Evolutionary conservation across 2,329 filamentous ascomycete species (phyloP).

Genomic region (Fusarium caatingaense): DNA sequence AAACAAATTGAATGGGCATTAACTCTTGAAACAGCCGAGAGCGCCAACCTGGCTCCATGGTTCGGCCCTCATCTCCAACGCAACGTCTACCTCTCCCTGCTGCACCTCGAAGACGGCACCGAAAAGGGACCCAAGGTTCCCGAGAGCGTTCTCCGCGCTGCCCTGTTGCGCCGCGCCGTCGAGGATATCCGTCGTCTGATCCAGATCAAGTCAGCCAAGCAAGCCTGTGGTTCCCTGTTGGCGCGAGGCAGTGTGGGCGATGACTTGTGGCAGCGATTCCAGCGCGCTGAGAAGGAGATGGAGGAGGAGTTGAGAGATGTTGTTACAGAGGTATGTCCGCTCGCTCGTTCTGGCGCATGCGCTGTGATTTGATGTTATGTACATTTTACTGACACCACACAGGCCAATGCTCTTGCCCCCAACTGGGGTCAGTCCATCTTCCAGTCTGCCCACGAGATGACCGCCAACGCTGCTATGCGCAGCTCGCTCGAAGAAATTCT

Average conservation of each 20-base stretch:
- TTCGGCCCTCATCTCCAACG: constrained; percentile 91
- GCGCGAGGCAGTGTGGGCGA: constrained; percentile 95
- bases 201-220: constrained; percentile 87
- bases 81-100: constrained; percentile 92
- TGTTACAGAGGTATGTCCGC: constrained; percentile 78
- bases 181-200: constrained; percentile 95
- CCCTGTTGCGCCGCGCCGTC: constrained; percentile 86
- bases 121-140: constrained; percentile 79
- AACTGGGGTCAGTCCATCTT: constrained; percentile 97
- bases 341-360: neutral
- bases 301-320: constrained; percentile 96
- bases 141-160: constrained; percentile 86
- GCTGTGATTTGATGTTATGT: neutral
- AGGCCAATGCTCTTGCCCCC: constrained; percentile 91
- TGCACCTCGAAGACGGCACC: constrained; percentile 76
- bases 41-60: constrained; percentile 91
- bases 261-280: constrained; percentile 93
- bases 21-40: constrained; percentile 67
- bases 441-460: constrained; percentile 96
- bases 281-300: constrained; percentile 95
- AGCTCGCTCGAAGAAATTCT: constrained; percentile 81
- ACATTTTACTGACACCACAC: constrained; percentile 8
- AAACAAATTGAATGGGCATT: neutral
- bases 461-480: constrained; percentile 82
- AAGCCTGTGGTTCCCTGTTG: constrained; percentile 83